phyloP scores from a whole-genome alignment of 2,329 filamentous ascomycete genomes.

The Aspergillus sp. region DNA sequence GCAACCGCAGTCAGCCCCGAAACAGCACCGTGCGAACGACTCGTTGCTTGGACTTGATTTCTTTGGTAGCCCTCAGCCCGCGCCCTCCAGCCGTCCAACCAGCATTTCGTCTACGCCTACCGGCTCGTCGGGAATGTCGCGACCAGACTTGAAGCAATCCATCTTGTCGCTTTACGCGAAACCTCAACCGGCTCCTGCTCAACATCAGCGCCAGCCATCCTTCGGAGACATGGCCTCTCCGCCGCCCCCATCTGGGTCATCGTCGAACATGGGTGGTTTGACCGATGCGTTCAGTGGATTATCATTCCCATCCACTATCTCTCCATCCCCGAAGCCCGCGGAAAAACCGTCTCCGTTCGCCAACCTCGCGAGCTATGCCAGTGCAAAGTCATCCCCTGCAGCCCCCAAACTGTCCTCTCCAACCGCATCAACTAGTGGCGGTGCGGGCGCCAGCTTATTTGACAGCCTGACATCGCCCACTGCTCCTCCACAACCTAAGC shows the following conservation, averaged over 20 bases:
- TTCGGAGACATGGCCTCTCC: conserved; percentile 63
- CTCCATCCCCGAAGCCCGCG: conserved; percentile 28
- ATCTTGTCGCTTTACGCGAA: conserved; percentile 92
- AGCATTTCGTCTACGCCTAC: conserved; percentile 63
- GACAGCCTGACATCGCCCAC: conserved; percentile 59
- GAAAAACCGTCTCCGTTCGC: conserved; percentile 60
- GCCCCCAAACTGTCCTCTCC: conserved; percentile 45
- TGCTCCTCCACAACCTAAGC: conserved; percentile 41
- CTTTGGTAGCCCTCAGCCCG: conserved; percentile 63
- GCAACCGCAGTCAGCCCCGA: conserved; percentile 49
- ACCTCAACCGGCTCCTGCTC: conserved; percentile 54
- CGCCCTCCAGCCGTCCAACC: conserved; percentile 67
- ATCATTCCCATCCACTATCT: conserved; percentile 51
- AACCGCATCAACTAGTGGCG: conserved; percentile 54
- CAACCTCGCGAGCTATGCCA: conserved; percentile 50
- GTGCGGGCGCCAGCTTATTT: conserved; percentile 61
- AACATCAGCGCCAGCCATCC: conserved; percentile 54
- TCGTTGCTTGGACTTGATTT: conserved; percentile 91
- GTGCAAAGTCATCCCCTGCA: conserved; percentile 37
- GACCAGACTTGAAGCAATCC: conserved; percentile 93
- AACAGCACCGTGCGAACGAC: conserved; percentile 67
- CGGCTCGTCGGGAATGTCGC: conserved; percentile 58
- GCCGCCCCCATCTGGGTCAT: conserved; percentile 22
- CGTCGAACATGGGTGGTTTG: conserved; percentile 54
- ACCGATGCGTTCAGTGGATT: conserved; percentile 74